Base-by-base conservation (phyloP, 257 asterid species). In the Schizonepeta tenuifolia region DNA sequence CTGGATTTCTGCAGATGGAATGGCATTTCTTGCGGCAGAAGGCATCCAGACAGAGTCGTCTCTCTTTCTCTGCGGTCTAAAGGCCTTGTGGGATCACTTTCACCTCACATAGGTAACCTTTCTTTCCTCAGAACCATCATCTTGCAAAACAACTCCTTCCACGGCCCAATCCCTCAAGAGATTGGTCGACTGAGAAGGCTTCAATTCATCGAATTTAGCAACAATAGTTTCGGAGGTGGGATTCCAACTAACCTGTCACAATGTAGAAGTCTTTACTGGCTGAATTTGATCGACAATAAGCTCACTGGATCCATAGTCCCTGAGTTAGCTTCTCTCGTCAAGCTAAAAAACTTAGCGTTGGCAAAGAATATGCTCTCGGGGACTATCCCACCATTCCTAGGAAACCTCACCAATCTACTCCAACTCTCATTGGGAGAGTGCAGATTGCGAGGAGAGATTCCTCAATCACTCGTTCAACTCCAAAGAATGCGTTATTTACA, bases 1-100 rank as follows among this genome's bases (percentile, higher is more conserved):
- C 6, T 6, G 3, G 28, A 33, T 60, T 60, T 31, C 47, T 60
- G 67, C 47, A n/a, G 15, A 7, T 60, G 67, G 67, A 60, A 60
- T 15, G 67, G 47, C 47, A 15, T 60, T 28, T 14, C 2, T 0
- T 58, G 65, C 40, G 17, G 57, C 57, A 51, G 8, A 51, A 51
- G 28, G 26, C 46, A 26, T 28, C 24, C 4, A 14, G 9, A 59
- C 46, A 59, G 46, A 31, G 46, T 15, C 0, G 24, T 59, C 10
- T n/a, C 22, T 9, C 1, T 56, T 10, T 21, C 14, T 6, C 18
- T 24, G 40, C 9, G 7, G 0, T 24, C 62, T n/a, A n/a, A 24
- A 56, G 62, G 62, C 18, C 38, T 55, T 5, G 61, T 21, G 15
- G 61, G 61, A 20, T 2, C 36, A 1, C 35, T 55, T 12, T 55